Base-by-base conservation (phyloP, 768 basidiomycete species). In the Suillus paluster region DNA sequence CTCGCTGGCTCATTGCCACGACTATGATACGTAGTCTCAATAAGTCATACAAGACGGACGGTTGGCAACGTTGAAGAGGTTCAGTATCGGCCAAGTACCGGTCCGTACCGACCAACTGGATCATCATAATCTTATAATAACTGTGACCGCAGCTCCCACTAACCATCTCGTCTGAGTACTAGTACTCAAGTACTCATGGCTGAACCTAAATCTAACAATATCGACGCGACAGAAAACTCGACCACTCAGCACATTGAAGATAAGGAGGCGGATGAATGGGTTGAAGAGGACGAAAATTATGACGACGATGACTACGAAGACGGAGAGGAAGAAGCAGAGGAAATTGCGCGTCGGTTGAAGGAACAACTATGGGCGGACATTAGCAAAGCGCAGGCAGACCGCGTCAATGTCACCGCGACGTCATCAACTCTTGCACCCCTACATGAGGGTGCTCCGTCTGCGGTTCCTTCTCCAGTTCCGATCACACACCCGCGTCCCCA, bases 321-420 rank as follows among this genome's bases (percentile, higher is more conserved):
- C 38, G 74, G 79, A 25, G 85, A 87, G 27, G 89, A 88, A 5
- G 87, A 91, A 61, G 90, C 90, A 3, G 84, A 88, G 64, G 90
- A 88, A 67, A 90, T 91, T 66, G 89, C 89, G 5, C 82, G 88
- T 50, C 79, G 87, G 30, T 76, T 94, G 34, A 86, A 88, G n/a
- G 89, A 89, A 65, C 86, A 93, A 62, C 79, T 93, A 7, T 88
- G 86, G 85, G 91, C 90, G 4, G 89, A 91, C 67, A 88, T 92
- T 54, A 85, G 77, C 68, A 88, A 85, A 70, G 88, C 82, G 6
- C 85, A 83, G 63, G 83, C 82, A 5, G 82, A 82, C n/a, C 73
- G 67, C 44, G 63, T 68, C 8, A 62, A 36, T 15, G 60, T 71
- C 44, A 75, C 69, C n/a, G 17, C 11, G 71, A 55, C 54, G 2